These are phyloP conservation scores for Craspedostauros australis DNA, from an alignment of 108 stramenopile species.

Conservation along the genomic window DNA sequence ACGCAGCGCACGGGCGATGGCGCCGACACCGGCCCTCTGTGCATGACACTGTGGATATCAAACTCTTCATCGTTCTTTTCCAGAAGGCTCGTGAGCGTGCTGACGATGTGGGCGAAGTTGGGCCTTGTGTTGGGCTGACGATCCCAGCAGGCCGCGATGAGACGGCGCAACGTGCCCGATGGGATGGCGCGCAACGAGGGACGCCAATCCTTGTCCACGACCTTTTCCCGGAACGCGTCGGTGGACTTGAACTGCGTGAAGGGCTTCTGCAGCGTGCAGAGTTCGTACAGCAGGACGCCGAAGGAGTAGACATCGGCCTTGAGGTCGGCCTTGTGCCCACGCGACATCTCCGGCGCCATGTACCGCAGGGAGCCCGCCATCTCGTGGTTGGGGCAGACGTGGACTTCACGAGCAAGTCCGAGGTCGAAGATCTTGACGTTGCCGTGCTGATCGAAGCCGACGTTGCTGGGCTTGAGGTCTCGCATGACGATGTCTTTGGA, in stretches of 20 bases:
- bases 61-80: no score
- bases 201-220: constrained; percentile 29
- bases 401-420: constrained; percentile 43
- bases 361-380: constrained; percentile 52
- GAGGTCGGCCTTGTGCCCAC: constrained; percentile 25
- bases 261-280: constrained; percentile 35
- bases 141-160: constrained; percentile 42
- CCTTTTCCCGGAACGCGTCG: constrained; percentile 27
- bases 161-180: constrained; percentile 18
- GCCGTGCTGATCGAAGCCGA: constrained; percentile 35
- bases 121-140: constrained; percentile 27
- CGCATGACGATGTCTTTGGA: constrained; percentile 32
- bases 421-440: constrained; percentile 53
- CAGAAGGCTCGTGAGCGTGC: no score
- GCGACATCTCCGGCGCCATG: constrained; percentile 63
- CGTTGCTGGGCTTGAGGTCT: constrained; percentile 65
- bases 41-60: no score
- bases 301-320: constrained; percentile 56
- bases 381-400: constrained; percentile 16
- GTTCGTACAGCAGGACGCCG: constrained; percentile 44
- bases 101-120: constrained; percentile 28
- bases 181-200: constrained; percentile 26
- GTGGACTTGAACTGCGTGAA: constrained; percentile 28
- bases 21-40: no score
- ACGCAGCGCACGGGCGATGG: no score